A percentile compares a stretch with the other conserved stretches of the same genome.
These are phyloP conservation scores for Pueraria montana DNA, from an alignment of 306 rosid species.

Conservation along the genomic window DNA sequence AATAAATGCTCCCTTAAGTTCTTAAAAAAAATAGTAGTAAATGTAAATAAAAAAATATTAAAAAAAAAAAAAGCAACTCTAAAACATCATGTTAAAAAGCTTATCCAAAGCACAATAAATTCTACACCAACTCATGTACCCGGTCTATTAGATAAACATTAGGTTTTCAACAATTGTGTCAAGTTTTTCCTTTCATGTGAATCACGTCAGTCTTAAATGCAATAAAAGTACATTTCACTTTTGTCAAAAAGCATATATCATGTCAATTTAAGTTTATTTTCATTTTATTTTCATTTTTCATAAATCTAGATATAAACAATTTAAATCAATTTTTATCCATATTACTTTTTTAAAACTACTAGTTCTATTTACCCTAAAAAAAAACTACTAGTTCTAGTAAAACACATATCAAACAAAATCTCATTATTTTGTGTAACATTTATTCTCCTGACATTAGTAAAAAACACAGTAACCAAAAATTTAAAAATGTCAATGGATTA, in stretches of 20 bases:
- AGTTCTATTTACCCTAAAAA: neutral
- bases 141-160: neutral
- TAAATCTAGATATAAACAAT: neutral
- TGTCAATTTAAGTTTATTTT: neutral
- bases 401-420: neutral
- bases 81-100: neutral
- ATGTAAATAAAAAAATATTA: neutral
- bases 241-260: conserved; percentile 12
- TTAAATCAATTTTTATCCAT: neutral
- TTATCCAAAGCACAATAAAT: neutral
- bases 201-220: conserved; percentile 11
- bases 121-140: neutral
- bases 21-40: no score
- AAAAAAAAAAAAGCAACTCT: neutral
- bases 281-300: neutral
- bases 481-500: neutral
- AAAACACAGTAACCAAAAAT: neutral
- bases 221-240: conserved; percentile 7
- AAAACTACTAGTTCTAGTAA: neutral
- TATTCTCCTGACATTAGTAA: neutral
- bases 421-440: neutral
- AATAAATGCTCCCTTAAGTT: no score
- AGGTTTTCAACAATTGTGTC: neutral
- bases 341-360: neutral
- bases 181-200: neutral